These are phyloP conservation scores for Eucalyptus fibrosa DNA, from an alignment of 345 rosid species.

Conservation along the genomic window DNA sequence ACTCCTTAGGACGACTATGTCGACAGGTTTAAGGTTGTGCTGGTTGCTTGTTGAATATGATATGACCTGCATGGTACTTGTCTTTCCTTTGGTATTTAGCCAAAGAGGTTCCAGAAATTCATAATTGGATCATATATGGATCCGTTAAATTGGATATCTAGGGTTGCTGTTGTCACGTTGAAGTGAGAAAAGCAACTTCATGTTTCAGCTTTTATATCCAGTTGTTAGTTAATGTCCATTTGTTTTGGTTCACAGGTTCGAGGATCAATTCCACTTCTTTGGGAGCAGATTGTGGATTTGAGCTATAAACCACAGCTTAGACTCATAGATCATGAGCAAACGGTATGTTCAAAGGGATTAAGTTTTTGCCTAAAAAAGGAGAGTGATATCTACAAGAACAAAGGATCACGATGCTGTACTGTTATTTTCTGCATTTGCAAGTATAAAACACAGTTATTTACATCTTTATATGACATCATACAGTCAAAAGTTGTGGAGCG, in stretches of 20 bases:
- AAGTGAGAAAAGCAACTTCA: neutral
- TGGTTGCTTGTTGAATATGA: neutral
- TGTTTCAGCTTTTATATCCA: neutral
- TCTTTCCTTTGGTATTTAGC: neutral
- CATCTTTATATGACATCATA: neutral
- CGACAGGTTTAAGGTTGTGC: neutral
- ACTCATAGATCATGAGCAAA: slow-evolving; percentile 55
- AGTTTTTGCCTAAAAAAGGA: neutral
- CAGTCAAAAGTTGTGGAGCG: slow-evolving; percentile 82
- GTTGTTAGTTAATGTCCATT: neutral
- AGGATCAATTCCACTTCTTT: slow-evolving; percentile 93
- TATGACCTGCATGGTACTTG: neutral
- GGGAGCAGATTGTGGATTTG: slow-evolving; percentile 99
- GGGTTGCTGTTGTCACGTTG: neutral
- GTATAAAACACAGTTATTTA: neutral
- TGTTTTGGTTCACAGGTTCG: slow-evolving; percentile 42
- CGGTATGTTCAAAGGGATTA: slow-evolving; percentile 20
- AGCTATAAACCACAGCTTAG: slow-evolving; percentile 82
- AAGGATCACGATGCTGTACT: neutral
- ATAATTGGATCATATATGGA: neutral
- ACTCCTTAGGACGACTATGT: neutral
- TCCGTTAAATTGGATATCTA: neutral
- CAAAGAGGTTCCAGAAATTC: neutral
- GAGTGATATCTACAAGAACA: neutral
- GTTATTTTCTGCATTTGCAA: neutral